Conservation (phyloP, 805 yeast species). For the Danielozyma ontarioensis region DNA sequence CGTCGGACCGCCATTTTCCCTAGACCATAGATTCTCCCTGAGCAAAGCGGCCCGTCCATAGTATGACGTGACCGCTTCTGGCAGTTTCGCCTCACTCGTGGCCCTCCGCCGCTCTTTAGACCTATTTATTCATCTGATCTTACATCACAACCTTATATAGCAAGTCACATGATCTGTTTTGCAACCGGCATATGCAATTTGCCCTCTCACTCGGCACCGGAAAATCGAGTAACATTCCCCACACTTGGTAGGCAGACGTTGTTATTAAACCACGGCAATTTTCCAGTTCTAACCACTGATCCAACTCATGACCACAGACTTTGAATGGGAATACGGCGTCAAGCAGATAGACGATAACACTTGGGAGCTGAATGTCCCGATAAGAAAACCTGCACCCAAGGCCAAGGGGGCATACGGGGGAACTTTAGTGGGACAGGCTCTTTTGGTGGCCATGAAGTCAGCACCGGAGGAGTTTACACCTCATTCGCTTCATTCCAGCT, state of each 20-base stretch:
- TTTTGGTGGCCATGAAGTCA: constrained; percentile 25
- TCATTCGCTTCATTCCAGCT: constrained; percentile 30
- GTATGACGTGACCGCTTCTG: not conserved
- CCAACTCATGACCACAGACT: too few species aligned
- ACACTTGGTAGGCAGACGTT: too few species aligned
- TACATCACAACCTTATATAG: too few species aligned
- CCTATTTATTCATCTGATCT: too few species aligned
- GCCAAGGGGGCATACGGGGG: constrained; percentile 32
- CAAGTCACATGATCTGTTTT: too few species aligned
- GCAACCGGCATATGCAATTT: too few species aligned
- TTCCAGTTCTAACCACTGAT: too few species aligned
- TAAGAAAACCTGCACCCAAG: constrained; percentile 22
- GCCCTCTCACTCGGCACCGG: too few species aligned
- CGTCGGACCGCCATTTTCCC: too few species aligned
- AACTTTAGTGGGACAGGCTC: constrained; percentile 29
- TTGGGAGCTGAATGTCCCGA: constrained; percentile 20
- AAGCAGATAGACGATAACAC: constrained; percentile 7
- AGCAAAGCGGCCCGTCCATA: not conserved
- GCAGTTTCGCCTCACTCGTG: not conserved
- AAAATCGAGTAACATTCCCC: too few species aligned
- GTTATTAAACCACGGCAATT: too few species aligned
- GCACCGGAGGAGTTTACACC: constrained; percentile 27
- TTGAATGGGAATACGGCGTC: constrained; percentile 13
- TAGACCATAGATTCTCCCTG: too few species aligned
- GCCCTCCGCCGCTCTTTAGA: constrained; percentile 1